These are phyloP conservation scores for Podospora pseudocomata DNA, from an alignment of 495 filamentous ascomycete species.

Conservation along the genomic window DNA sequence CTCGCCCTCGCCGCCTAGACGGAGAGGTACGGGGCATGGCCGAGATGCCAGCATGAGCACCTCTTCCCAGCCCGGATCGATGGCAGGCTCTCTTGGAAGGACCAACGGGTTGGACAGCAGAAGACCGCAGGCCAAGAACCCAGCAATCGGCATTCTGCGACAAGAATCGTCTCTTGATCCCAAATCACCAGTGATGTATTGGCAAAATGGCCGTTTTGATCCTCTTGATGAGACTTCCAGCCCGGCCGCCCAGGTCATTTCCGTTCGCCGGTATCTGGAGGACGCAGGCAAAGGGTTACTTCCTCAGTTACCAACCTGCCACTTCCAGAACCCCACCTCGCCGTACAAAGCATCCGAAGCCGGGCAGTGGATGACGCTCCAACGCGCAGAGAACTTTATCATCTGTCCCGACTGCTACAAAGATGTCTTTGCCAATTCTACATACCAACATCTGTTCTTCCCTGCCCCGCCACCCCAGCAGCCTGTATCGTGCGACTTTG, in stretches of 20 bases:
- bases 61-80: constrained; percentile 6
- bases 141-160: constrained; percentile 18
- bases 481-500: constrained; percentile 43
- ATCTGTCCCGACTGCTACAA: constrained; percentile 46
- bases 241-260: constrained; percentile 19
- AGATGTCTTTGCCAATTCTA: constrained; percentile 35
- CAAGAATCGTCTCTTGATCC: constrained; percentile 21
- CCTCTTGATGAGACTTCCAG: constrained; percentile 19
- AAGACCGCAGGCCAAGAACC: constrained; percentile 20
- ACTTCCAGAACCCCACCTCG: constrained; percentile 28
- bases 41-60: constrained; percentile 26
- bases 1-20: constrained; percentile 25
- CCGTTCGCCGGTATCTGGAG: constrained; percentile 38
- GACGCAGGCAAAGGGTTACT: constrained; percentile 31
- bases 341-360: constrained; percentile 21
- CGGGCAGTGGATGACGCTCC: constrained; percentile 41
- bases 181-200: constrained; percentile 23
- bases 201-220: constrained; percentile 32
- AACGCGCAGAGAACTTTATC: constrained; percentile 42
- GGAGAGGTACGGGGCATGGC: constrained; percentile 18
- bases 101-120: constrained; percentile 19
- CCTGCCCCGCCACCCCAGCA: constrained; percentile 36
- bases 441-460: constrained; percentile 40
- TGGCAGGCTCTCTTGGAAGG: constrained; percentile 15
- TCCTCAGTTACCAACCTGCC: constrained; percentile 38